Conservation (phyloP, 257 asterid species). For the Solanum infundibuliforme region DNA sequence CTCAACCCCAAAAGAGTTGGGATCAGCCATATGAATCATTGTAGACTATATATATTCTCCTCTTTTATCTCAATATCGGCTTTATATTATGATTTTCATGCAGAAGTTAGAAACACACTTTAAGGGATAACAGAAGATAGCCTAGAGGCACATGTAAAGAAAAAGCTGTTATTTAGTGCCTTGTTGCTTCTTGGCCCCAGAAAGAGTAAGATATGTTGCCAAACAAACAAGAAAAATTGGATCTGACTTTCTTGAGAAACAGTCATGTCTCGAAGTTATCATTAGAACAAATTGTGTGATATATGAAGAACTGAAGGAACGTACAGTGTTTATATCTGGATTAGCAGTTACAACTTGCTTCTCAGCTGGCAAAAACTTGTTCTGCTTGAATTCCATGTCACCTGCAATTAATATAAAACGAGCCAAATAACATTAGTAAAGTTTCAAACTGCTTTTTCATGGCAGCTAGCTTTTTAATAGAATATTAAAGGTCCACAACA, state of each 20-base stretch:
- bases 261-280: background rate
- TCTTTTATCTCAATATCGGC: background rate
- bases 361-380: conserved; percentile 81
- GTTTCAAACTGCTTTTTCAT: background rate
- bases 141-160: background rate
- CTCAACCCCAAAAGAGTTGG: background rate
- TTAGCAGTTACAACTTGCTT: conserved; percentile 86
- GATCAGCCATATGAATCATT: background rate
- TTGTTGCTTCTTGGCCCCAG: background rate
- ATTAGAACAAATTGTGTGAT: background rate
- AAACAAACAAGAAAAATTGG: background rate
- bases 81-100: background rate
- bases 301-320: conserved; percentile 13
- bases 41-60: background rate
- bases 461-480: background rate
- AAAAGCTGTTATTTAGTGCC: background rate
- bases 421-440: background rate
- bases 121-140: background rate
- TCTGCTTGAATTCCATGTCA: conserved; percentile 99
- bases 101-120: background rate
- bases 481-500: background rate
- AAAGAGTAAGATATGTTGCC: background rate
- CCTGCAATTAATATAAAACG: conserved; percentile 33
- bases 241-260: background rate
- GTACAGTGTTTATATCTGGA: conserved; percentile 80